phyloP scores from a whole-genome alignment of 371 early-diverging fungal genomes.

The Circinella umbellata region DNA sequence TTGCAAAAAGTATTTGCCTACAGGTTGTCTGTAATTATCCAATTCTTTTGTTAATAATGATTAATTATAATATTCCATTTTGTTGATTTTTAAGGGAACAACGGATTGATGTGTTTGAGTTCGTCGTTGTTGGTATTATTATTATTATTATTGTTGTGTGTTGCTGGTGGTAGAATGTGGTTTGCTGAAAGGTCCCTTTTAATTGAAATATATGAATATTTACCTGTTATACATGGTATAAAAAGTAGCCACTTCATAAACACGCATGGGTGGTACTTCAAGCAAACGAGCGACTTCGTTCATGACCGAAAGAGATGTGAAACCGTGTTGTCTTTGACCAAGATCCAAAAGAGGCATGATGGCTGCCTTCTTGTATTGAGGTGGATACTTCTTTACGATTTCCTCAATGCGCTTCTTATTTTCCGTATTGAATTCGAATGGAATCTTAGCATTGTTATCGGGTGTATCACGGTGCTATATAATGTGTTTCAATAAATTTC shows the following conservation, averaged over 20 bases:
- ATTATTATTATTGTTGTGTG: no score
- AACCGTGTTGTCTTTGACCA: conserved; percentile 95
- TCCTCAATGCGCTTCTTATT: conserved; percentile 83
- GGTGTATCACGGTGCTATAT: conserved; percentile 88
- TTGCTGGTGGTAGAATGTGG: not conserved
- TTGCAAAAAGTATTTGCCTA: conserved; percentile 97
- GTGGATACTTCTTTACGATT: conserved; percentile 93
- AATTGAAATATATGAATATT: not conserved
- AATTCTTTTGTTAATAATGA: no score
- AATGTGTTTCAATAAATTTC: no score
- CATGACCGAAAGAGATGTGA: conserved; percentile 94
- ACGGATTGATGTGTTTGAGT: no score
- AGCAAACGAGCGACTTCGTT: conserved; percentile 94
- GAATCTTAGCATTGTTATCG: conserved; percentile 86
- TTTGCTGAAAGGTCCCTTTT: not conserved
- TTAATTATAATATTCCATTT: no score
- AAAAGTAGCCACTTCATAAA: conserved; percentile 99
- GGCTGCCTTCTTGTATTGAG: conserved; percentile 98
- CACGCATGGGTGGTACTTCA: conserved; percentile 98
- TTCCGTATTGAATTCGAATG: conserved; percentile 86
- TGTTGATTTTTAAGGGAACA: no score
- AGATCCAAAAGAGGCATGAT: conserved; percentile 95
- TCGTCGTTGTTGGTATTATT: no score
- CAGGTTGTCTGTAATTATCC: conserved; percentile 73
- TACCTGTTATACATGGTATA: conserved; percentile 99